Conservation (phyloP, 495 filamentous ascomycete genomes). For the Lasiosphaeria hispida region DNA sequence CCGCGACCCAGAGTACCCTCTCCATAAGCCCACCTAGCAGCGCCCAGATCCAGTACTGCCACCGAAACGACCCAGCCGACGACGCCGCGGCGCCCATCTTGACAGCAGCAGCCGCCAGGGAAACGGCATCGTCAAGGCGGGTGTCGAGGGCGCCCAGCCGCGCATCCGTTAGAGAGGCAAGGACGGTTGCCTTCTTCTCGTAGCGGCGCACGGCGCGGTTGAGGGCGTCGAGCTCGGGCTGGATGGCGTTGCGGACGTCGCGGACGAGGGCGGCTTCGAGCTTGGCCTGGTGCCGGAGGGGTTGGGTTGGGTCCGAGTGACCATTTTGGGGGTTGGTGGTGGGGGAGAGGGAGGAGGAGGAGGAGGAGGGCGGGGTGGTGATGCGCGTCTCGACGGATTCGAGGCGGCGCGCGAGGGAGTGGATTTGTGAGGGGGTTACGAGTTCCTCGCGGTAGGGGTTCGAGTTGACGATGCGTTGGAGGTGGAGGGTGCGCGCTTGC, state of each 20-base stretch:
- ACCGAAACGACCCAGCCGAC: constrained; percentile 1
- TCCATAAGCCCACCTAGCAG: too few species aligned
- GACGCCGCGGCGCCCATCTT: constrained; percentile 41
- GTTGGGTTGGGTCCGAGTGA: too few species aligned
- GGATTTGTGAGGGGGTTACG: constrained; percentile 44
- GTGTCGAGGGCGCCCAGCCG: constrained; percentile 67
- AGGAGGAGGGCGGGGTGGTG: too few species aligned
- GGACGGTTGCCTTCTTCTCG: constrained; percentile 78
- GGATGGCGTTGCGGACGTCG: constrained; percentile 62
- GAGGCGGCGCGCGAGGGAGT: constrained; percentile 61
- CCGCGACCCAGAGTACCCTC: not conserved
- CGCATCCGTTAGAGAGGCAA: constrained; percentile 70
- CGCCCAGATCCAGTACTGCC: too few species aligned
- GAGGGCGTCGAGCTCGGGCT: constrained; percentile 83
- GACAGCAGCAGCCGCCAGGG: constrained; percentile 70
- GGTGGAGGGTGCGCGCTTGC: constrained; percentile 72
- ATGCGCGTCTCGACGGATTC: constrained; percentile 65
- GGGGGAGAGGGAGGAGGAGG: too few species aligned
- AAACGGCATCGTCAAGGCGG: constrained; percentile 71
- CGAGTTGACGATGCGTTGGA: constrained; percentile 70
- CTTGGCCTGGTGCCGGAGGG: constrained; percentile 5
- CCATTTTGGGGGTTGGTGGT: too few species aligned
- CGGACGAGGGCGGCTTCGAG: constrained; percentile 45
- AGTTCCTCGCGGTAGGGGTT: constrained; percentile 45
- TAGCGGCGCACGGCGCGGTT: constrained; percentile 90